phyloP scores from a whole-genome alignment of 2,329 filamentous ascomycete species.

The Teratosphaeria gauchensis region DNA sequence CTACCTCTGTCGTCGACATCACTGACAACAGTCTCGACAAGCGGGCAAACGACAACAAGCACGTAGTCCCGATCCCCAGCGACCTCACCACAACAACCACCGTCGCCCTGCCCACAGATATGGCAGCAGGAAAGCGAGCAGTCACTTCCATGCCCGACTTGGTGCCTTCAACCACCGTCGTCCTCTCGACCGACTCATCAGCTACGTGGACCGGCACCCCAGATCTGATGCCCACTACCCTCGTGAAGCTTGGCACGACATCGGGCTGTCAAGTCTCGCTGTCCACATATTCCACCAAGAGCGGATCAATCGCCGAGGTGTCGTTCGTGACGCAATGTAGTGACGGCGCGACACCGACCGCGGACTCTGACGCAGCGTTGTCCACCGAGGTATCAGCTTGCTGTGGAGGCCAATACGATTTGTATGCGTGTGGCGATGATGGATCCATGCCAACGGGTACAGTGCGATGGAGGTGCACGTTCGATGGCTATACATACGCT shows the following conservation, averaged over 20 bases:
- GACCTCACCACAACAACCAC: conserved; percentile 1
- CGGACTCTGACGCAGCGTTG: not conserved
- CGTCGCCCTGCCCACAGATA: too few relatives aligned
- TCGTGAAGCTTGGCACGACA: conserved; percentile 5
- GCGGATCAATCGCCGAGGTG: not conserved
- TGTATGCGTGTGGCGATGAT: conserved; percentile 4
- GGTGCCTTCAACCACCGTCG: conserved; percentile 4
- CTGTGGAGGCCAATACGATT: conserved; percentile 4
- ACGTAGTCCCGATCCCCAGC: conserved; percentile 1
- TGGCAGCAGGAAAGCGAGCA: not conserved
- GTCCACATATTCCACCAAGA: not conserved
- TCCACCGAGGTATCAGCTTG: not conserved
- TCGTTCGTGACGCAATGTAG: conserved; percentile 4
- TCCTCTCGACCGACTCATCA: conserved; percentile 3
- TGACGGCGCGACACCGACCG: not conserved
- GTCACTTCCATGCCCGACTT: conserved; percentile 4
- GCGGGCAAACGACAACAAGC: not conserved
- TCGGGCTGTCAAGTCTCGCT: conserved; percentile 4
- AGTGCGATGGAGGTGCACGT: conserved; percentile 3
- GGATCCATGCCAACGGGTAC: conserved; percentile 5
- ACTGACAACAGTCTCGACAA: not conserved
- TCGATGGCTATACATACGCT: conserved; percentile 1
- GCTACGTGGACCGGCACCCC: conserved; percentile 4
- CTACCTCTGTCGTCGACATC: conserved; percentile 1
- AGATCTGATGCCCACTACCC: conserved; percentile 4